Conservation (phyloP, 2,329 filamentous ascomycete genomes). For the Mycogone perniciosa region DNA sequence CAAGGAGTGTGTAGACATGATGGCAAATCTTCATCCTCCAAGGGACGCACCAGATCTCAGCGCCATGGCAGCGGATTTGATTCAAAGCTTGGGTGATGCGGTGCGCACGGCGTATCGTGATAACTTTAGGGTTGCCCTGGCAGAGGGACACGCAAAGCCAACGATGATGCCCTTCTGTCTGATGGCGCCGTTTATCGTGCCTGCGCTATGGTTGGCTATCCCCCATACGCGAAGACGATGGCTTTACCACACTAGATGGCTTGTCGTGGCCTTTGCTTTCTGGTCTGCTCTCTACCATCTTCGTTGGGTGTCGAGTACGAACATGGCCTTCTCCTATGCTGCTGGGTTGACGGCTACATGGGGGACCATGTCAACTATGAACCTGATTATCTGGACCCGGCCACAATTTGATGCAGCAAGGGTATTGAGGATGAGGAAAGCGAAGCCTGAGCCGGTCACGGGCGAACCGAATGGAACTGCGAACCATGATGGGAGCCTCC, state of each 20-base stretch:
- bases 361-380: conserved; percentile 43
- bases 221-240: conserved; percentile 46
- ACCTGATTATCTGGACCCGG: conserved; percentile 46
- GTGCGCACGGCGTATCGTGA: conserved; percentile 29
- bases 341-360: conserved; percentile 45
- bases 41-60: neutral
- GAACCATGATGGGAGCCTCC: neutral
- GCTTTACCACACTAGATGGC: conserved; percentile 44
- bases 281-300: conserved; percentile 39
- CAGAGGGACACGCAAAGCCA: conserved; percentile 37
- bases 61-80: conserved; percentile 1
- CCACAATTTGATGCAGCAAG: conserved; percentile 53
- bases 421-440: conserved; percentile 29
- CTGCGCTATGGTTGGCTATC: conserved; percentile 49
- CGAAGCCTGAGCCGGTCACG: no score
- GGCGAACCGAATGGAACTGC: neutral
- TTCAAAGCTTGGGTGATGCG: conserved; percentile 21
- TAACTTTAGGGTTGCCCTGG: conserved; percentile 30
- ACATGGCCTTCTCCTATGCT: conserved; percentile 45
- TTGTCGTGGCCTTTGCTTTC: conserved; percentile 39
- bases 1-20: neutral
- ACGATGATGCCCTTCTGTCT: conserved; percentile 48
- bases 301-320: conserved; percentile 40
- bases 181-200: conserved; percentile 41
- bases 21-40: neutral